Conservation (phyloP, 2,329 filamentous ascomycete genomes). For the Canariomyces notabilis region DNA sequence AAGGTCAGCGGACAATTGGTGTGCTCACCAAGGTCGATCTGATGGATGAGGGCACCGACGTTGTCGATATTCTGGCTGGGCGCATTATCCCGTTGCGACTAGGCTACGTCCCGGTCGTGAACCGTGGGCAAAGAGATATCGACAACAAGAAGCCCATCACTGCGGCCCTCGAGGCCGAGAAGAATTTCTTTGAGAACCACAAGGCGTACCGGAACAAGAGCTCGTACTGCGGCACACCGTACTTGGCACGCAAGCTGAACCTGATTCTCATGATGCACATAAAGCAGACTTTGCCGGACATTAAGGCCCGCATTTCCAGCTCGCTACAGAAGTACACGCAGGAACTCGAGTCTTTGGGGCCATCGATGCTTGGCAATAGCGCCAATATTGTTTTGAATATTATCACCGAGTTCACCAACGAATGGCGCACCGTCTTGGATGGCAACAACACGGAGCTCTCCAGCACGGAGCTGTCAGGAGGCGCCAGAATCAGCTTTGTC, state of each 20-base stretch:
- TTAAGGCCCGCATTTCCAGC: constrained; percentile 93
- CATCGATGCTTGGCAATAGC: constrained; percentile 92
- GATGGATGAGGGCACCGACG: constrained; percentile 98
- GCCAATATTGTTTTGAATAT: constrained; percentile 97
- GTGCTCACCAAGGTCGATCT: constrained; percentile 97
- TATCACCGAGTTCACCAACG: constrained; percentile 97
- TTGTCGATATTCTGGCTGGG: constrained; percentile 96
- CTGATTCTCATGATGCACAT: constrained; percentile 99
- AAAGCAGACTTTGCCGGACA: constrained; percentile 97
- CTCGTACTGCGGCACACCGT: constrained; percentile 96
- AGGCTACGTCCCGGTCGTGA: constrained; percentile 94
- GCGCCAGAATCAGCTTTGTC: constrained; percentile 97
- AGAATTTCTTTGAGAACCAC: constrained; percentile 97
- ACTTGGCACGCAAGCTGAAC: constrained; percentile 93
- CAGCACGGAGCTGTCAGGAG: constrained; percentile 88
- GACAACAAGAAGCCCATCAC: constrained; percentile 96
- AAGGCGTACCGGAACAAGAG: constrained; percentile 98
- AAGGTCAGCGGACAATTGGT: constrained; percentile 96
- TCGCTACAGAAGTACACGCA: constrained; percentile 86
- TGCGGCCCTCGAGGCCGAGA: constrained; percentile 86
- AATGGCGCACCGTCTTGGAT: constrained; percentile 93
- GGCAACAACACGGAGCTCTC: constrained; percentile 96
- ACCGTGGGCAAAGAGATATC: constrained; percentile 95
- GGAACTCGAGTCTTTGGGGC: constrained; percentile 78
- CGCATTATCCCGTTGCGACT: constrained; percentile 92